Evolutionary conservation across 495 filamentous ascomycete species (phyloP).

Genomic region (Neurospora sp.): DNA sequence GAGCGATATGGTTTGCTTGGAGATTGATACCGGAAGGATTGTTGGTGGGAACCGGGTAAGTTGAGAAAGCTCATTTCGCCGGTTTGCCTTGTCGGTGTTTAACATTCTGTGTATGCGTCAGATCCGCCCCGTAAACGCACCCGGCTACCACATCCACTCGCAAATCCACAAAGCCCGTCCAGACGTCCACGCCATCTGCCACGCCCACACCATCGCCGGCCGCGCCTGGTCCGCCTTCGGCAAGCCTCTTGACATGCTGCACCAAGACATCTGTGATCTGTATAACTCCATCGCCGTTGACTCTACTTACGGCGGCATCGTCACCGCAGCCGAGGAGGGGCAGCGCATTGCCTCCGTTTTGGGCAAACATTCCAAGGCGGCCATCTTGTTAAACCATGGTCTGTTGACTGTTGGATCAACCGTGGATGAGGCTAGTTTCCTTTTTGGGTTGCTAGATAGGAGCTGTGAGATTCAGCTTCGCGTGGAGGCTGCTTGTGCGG

Average conservation of each 20-base stretch:
- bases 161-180: constrained; percentile 46
- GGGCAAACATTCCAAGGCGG: constrained; percentile 32
- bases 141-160: constrained; percentile 59
- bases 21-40: constrained; percentile 40
- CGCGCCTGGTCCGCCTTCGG: constrained; percentile 45
- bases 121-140: constrained; percentile 44
- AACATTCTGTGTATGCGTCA: neutral
- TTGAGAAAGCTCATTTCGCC: neutral
- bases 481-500: constrained; percentile 36
- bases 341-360: constrained; percentile 39
- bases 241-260: constrained; percentile 46
- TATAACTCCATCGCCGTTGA: constrained; percentile 43
- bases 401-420: constrained; percentile 43
- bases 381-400: constrained; percentile 46
- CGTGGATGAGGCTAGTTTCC: constrained; percentile 45
- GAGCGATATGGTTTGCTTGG: constrained; percentile 44
- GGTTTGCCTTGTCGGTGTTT: neutral
- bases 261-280: constrained; percentile 47
- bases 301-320: constrained; percentile 45
- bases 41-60: constrained; percentile 36
- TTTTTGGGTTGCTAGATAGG: constrained; percentile 42
- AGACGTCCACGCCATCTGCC: constrained; percentile 43
- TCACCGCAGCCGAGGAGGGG: constrained; percentile 41
- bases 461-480: constrained; percentile 41
- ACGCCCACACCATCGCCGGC: constrained; percentile 43